Conservation (phyloP, 2,329 filamentous ascomycete species). For the Fusarium odoratissimum region DNA sequence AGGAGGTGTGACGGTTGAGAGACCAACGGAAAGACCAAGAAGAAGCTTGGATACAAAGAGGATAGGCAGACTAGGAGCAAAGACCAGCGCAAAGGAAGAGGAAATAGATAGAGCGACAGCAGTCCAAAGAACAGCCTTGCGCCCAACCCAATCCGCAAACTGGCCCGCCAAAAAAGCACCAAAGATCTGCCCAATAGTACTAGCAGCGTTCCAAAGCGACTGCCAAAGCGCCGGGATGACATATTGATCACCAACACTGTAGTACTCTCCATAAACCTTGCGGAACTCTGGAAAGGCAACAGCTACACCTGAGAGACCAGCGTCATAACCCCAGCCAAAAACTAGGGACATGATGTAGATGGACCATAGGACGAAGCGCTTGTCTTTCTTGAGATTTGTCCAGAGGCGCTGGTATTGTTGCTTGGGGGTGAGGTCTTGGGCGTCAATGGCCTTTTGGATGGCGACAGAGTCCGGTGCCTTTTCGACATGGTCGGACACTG, state of each 20-base stretch:
- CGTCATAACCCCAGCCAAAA: slow-evolving; percentile 52
- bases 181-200: slow-evolving; percentile 48
- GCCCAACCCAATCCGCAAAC: slow-evolving; percentile 43
- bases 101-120: slow-evolving; percentile 40
- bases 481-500: slow-evolving; percentile 14
- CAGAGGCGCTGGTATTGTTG: slow-evolving; percentile 46
- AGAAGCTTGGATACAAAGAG: slow-evolving; percentile 47
- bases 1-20: slow-evolving; percentile 45
- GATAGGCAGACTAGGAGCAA: slow-evolving; percentile 42
- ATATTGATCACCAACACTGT: slow-evolving; percentile 43
- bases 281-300: slow-evolving; percentile 52
- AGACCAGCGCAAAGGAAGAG: slow-evolving; percentile 46
- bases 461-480: background rate
- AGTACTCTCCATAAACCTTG: slow-evolving; percentile 50
- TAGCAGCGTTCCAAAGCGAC: slow-evolving; percentile 53
- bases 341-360: slow-evolving; percentile 49
- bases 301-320: slow-evolving; percentile 50
- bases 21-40: slow-evolving; percentile 42
- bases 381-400: slow-evolving; percentile 46
- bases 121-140: slow-evolving; percentile 40
- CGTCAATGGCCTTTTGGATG: slow-evolving; percentile 21
- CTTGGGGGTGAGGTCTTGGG: slow-evolving; percentile 39
- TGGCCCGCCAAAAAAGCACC: slow-evolving; percentile 45
- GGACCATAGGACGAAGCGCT: slow-evolving; percentile 44
- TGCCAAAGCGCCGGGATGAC: slow-evolving; percentile 53